Conservation (phyloP, 805 yeast species). For the Candida cerambycidarum region DNA sequence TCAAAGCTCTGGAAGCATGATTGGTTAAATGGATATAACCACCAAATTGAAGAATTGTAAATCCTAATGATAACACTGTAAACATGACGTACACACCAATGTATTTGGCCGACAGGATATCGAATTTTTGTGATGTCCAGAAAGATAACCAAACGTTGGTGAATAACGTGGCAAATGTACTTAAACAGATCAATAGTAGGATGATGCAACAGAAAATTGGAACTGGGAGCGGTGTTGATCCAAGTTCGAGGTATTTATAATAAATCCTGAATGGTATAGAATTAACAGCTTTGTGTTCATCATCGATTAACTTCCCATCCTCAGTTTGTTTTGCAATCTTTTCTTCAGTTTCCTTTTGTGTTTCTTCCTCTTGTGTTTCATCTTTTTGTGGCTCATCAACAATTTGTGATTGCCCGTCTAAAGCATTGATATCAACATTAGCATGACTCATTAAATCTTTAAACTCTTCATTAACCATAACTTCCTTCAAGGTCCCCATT, state of each 20-base stretch:
- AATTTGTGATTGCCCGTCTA: not conserved
- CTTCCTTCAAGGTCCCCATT: conserved; percentile 27
- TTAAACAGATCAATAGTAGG: conserved; percentile 34
- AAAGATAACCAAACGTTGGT: conserved; percentile 80
- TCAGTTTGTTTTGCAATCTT: conserved; percentile 15
- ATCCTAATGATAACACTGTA: conserved; percentile 49
- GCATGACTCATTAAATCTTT: conserved; percentile 10
- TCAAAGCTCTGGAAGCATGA: conserved; percentile 54
- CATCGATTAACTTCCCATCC: conserved; percentile 31
- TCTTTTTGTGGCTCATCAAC: too few relatives aligned
- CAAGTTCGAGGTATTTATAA: conserved; percentile 49
- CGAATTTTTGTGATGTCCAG: conserved; percentile 66
- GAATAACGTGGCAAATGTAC: conserved; percentile 55
- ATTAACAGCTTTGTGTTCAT: conserved; percentile 62
- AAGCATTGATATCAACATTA: not conserved
- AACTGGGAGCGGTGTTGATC: conserved; percentile 34
- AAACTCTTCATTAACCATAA: conserved; percentile 17
- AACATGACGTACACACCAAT: conserved; percentile 72
- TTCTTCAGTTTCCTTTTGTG: conserved; percentile 11
- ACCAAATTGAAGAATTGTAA: conserved; percentile 44
- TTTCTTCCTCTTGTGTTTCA: not conserved
- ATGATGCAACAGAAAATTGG: conserved; percentile 20
- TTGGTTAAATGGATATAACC: conserved; percentile 50
- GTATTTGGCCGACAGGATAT: conserved; percentile 53
- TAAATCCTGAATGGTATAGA: conserved; percentile 51